Base-by-base conservation (phyloP, 2,329 filamentous ascomycete species). In the Neocucurbitaria cava region DNA sequence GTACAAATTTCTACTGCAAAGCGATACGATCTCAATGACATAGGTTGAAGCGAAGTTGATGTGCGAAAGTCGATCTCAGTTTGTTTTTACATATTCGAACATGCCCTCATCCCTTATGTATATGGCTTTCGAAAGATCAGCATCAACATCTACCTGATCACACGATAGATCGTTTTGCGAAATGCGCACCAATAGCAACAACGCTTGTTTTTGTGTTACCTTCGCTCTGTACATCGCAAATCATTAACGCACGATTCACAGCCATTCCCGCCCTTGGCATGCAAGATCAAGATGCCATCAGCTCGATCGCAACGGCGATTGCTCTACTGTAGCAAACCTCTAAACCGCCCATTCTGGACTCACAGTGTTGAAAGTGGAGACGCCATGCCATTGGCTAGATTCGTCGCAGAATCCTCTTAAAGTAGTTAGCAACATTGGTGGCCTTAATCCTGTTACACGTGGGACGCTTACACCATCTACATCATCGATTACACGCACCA, bases 401-500 rank as follows among this genome's bases (percentile, higher is more conserved):
- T 35, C 17, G 41, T 43, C 41, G 41, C 41, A 30, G n/a, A 43
- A 28, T 46, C 31, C 44, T 24, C 44, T 26, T 33, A 28, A 38
- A 28, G 28, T 9, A 31, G 44, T 23, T 38, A 46, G 21, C 11
- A 10, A 10, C 20, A 18, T 15, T 43, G 41, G 41, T 43, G 23
- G 41, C 41, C 41, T 43, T 33, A 46, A 46, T 28, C 30, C 43
- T 23, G 17, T n/a, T 43, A 8, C 41, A 42, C 24, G 23, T 42
- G 40, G 5, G 21, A 20, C 39, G 13, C 39, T 21, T 15, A 15
- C 17, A 21, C 13, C 11, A 18, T 11, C 24, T 15, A 36, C 52
- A 47, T 61, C 58, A 59, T 53, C 39, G 49, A 45, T 20, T 20
- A 35, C 46, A 28, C 52, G 40, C 45, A 33, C 51, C 58, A 55